Conservation (phyloP, 371 early-diverging fungal species). For the Haplosporangium sp. region DNA sequence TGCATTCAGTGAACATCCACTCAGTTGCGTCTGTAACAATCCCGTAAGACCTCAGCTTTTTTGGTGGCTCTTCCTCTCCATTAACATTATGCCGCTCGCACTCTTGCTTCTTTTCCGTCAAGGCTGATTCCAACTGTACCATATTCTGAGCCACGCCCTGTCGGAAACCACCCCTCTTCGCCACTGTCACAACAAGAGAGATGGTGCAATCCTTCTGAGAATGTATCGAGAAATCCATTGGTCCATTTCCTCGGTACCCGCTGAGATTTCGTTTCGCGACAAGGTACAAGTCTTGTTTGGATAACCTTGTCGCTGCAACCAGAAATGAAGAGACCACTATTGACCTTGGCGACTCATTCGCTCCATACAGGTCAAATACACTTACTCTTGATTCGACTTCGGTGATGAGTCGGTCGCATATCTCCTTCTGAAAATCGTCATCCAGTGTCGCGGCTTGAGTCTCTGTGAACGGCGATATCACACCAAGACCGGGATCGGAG, state of each 20-base stretch:
- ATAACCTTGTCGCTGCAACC: slow-evolving; percentile 20
- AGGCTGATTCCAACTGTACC: slow-evolving; percentile 20
- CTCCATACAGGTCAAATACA: no score
- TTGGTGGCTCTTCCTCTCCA: slow-evolving; percentile 7
- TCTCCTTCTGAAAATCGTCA: no score
- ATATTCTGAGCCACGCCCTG: slow-evolving; percentile 31
- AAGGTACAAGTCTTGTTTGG: slow-evolving; percentile 20
- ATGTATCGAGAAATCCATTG: slow-evolving; percentile 27
- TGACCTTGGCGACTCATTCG: no score
- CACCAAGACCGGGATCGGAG: no score
- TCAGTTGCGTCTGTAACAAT: slow-evolving; percentile 19
- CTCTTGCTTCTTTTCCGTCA: slow-evolving; percentile 19
- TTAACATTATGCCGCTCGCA: slow-evolving; percentile 1
- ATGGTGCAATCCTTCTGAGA: neutral
- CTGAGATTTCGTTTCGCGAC: slow-evolving; percentile 16
- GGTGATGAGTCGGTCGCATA: no score
- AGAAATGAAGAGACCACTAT: no score
- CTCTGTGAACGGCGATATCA: no score
- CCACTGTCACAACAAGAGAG: slow-evolving; percentile 23
- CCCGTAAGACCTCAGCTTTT: slow-evolving; percentile 13
- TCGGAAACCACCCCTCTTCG: slow-evolving; percentile 15
- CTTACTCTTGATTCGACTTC: no score
- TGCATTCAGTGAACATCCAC: slow-evolving; percentile 24
- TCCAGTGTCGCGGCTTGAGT: no score
- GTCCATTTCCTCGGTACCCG: slow-evolving; percentile 35